Evolutionary conservation across 139 green algal genomes (phyloP).

Genomic region (Micractinium sp.): DNA sequence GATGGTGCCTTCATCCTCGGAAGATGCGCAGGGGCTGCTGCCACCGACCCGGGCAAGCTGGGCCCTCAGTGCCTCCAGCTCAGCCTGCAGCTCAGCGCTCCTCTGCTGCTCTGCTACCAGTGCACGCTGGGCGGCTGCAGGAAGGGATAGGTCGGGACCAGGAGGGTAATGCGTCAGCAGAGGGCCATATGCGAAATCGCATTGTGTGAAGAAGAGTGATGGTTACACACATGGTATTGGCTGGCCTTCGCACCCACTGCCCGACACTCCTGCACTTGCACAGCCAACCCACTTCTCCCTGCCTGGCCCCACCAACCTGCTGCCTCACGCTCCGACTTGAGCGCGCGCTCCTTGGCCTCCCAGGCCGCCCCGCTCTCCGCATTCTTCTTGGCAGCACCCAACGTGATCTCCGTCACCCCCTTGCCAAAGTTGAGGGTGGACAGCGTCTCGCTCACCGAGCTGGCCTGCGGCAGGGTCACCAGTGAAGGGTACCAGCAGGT

Average conservation of each 20-base stretch:
- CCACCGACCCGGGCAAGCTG: slow-evolving; percentile 14
- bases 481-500: neutral
- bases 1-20: slow-evolving; percentile 21
- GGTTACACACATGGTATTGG: neutral
- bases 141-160: neutral
- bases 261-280: neutral
- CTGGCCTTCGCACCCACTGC: neutral
- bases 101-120: slow-evolving; percentile 34
- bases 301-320: neutral
- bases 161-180: too few relatives aligned
- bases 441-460: slow-evolving; percentile 70
- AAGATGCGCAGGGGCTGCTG: neutral
- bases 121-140: slow-evolving; percentile 8
- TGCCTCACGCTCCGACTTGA: slow-evolving; percentile 13
- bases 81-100: neutral
- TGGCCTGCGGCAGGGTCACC: slow-evolving; percentile 35
- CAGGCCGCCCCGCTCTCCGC: slow-evolving; percentile 66
- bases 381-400: slow-evolving; percentile 79
- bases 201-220: too few relatives aligned
- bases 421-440: slow-evolving; percentile 91
- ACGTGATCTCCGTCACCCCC: slow-evolving; percentile 86
- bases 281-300: neutral
- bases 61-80: slow-evolving; percentile 24
- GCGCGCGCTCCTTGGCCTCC: slow-evolving; percentile 62
- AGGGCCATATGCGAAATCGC: too few relatives aligned